Conservation (phyloP, 106 monocot genomes). For the Agapanthus africanus region DNA sequence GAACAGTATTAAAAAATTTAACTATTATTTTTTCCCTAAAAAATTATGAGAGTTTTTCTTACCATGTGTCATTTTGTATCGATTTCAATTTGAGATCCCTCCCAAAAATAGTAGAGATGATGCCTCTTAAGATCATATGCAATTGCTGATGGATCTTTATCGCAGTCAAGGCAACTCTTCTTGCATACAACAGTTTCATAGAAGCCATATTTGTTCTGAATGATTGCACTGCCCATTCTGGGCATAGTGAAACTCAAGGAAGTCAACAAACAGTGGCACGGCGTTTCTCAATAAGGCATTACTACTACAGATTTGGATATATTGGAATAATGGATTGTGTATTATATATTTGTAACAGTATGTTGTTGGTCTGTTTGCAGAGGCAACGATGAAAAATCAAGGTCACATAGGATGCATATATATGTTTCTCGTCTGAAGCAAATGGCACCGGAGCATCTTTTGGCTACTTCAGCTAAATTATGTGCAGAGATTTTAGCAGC, state of each 20-base stretch:
- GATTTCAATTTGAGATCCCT: no score
- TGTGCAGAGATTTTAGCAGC: conserved; percentile 96
- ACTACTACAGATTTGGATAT: neutral
- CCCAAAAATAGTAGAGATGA: neutral
- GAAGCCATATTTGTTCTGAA: conserved; percentile 94
- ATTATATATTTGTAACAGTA: neutral
- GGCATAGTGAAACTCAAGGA: conserved; percentile 40
- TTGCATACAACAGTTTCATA: conserved; percentile 98
- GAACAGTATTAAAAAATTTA: no score
- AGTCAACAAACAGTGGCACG: conserved; percentile 18
- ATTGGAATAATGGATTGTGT: neutral
- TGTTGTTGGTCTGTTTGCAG: conserved; percentile 27
- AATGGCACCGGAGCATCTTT: conserved; percentile 97
- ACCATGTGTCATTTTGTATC: no score
- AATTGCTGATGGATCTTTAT: conserved; percentile 13
- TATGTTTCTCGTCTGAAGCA: conserved; percentile 90
- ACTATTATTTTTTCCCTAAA: no score
- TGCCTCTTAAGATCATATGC: neutral
- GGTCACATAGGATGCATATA: conserved; percentile 80
- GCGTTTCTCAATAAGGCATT: conserved; percentile 72
- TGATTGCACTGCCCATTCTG: conserved; percentile 53
- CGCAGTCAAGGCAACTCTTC: conserved; percentile 93
- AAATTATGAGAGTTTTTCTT: no score
- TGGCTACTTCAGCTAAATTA: conserved; percentile 94
- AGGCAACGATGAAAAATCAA: conserved; percentile 69